Percentiles rank a stretch among this genome's conserved stretches.
Conservation (phyloP, 2,329 filamentous ascomycete genomes). For the Biscogniauxia sp. region DNA sequence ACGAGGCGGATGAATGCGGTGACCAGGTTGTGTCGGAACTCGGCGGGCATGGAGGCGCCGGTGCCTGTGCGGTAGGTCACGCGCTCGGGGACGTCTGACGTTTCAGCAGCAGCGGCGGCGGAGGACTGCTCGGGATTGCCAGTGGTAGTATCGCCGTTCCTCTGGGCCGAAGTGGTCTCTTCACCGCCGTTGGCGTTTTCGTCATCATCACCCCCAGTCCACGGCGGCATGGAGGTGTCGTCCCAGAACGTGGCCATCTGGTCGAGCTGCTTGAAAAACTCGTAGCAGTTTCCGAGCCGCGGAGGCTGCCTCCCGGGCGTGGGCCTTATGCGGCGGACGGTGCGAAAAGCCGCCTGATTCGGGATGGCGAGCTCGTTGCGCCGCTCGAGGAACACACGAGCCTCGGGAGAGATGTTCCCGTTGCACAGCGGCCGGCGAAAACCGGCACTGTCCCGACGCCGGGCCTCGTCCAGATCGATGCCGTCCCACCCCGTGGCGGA, state of each 20-base stretch:
- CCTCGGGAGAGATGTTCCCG: slow-evolving; percentile 55
- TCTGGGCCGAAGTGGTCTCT: too few relatives aligned
- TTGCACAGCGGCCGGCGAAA: slow-evolving; percentile 51
- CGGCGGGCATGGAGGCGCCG: slow-evolving; percentile 56
- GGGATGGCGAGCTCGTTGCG: slow-evolving; percentile 53
- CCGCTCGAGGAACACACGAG: slow-evolving; percentile 57
- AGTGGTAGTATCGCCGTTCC: background rate
- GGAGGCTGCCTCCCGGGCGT: slow-evolving; percentile 52
- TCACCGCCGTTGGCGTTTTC: slow-evolving; percentile 2
- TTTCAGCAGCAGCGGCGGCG: slow-evolving; percentile 12
- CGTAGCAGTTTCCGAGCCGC: slow-evolving; percentile 61
- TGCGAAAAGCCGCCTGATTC: slow-evolving; percentile 60
- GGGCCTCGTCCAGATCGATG: slow-evolving; percentile 48
- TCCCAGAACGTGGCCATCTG: slow-evolving; percentile 60
- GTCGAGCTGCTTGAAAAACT: slow-evolving; percentile 64
- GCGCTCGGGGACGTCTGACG: slow-evolving; percentile 18
- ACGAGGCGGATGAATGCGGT: slow-evolving; percentile 62
- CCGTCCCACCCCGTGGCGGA: slow-evolving; percentile 52
- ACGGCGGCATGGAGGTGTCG: slow-evolving; percentile 47
- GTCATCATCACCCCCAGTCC: slow-evolving; percentile 8
- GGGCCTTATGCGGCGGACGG: slow-evolving; percentile 56
- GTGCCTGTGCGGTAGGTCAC: slow-evolving; percentile 44
- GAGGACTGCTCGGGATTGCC: slow-evolving; percentile 13
- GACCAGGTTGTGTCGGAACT: slow-evolving; percentile 56
- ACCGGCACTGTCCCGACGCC: slow-evolving; percentile 42